Base-by-base conservation (phyloP, 2,329 filamentous ascomycete species). In the Hymenoscyphus fraxineus region DNA sequence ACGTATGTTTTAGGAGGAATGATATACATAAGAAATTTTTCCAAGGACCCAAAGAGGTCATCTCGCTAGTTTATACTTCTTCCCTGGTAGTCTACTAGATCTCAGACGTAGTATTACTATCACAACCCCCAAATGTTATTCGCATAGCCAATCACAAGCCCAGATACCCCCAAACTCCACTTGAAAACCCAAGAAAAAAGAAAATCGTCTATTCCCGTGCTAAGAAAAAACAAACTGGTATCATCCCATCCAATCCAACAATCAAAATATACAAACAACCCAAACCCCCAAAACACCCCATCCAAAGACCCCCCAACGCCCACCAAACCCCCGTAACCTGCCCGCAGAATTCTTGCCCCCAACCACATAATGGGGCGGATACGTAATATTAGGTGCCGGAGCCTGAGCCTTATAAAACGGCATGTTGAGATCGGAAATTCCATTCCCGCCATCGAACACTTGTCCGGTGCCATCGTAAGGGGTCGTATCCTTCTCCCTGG, bases 401-500 rank as follows among this genome's bases (percentile, higher is more conserved):
- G 55, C 68, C 54, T 78, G 77, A 1, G 68, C 65, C 38, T 74
- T 75, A 70, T 81, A 81, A 19, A 78, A 68, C 2, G 80, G 80
- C 41, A 73, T 63, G 57, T 76, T 75, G 39, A 68, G 71, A 58
- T 75, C 64, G 3, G n/a, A 59, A 1, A 57, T 62, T n/a, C 70
- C 71, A 59, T 73, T 63, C 9, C 72, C 77, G 0, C 78, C 80
- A 68, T 82, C 80, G 58, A 75, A 79, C 1, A 81, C 73, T 10
- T 70, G 75, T 0, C 80, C 80, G 51, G 75, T 80, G 0, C 80
- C 80, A 69, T 81, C 79, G 65, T 83, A 82, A 0, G 80, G 80
- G 0, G 77, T 81, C 4, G 56, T 7, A 3, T 71, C 69, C 0
- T 67, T 67, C 13, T 27, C 67, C 70, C 4, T 68, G 5, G 19